A percentile compares a stretch with the other conserved stretches of the same genome.
Conservation (phyloP, 495 filamentous ascomycete genomes). For the Hyaloscypha variabilis region DNA sequence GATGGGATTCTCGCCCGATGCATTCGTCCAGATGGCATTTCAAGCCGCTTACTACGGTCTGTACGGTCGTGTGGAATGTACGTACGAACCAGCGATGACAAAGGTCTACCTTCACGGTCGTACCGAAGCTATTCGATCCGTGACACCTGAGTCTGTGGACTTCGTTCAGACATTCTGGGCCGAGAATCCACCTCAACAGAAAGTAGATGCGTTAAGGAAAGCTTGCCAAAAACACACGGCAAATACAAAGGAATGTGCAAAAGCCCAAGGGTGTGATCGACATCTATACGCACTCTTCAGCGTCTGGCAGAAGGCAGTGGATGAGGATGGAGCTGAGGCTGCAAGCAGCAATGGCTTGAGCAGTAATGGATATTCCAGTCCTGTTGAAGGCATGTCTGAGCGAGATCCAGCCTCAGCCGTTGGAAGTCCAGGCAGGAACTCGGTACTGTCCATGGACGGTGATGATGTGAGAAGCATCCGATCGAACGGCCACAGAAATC, state of each 20-base stretch:
- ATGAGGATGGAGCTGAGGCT: constrained; percentile 65
- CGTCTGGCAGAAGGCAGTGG: constrained; percentile 88
- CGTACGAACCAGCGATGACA: constrained; percentile 98
- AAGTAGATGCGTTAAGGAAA: constrained; percentile 81
- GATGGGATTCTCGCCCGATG: constrained; percentile 95
- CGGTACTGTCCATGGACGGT: constrained; percentile 37
- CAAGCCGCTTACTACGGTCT: constrained; percentile 98
- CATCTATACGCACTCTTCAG: constrained; percentile 95
- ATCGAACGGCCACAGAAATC: constrained; percentile 36
- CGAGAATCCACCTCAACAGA: constrained; percentile 78
- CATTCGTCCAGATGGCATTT: constrained; percentile 99
- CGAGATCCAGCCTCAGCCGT: constrained; percentile 47
- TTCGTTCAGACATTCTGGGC: constrained; percentile 96
- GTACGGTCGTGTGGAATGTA: constrained; percentile 91
- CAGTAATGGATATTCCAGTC: constrained; percentile 58
- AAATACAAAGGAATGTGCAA: constrained; percentile 84
- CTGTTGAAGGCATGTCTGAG: constrained; percentile 48
- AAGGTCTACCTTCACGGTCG: constrained; percentile 91
- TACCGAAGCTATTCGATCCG: constrained; percentile 89
- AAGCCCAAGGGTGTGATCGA: constrained; percentile 89
- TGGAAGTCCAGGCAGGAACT: constrained; percentile 59
- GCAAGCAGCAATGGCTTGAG: constrained; percentile 59
- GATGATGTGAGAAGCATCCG: constrained; percentile 23
- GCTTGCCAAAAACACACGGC: constrained; percentile 81
- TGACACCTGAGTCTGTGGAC: constrained; percentile 76